phyloP scores from a whole-genome alignment of 257 asterid genomes.

The Fraxinus americana region DNA sequence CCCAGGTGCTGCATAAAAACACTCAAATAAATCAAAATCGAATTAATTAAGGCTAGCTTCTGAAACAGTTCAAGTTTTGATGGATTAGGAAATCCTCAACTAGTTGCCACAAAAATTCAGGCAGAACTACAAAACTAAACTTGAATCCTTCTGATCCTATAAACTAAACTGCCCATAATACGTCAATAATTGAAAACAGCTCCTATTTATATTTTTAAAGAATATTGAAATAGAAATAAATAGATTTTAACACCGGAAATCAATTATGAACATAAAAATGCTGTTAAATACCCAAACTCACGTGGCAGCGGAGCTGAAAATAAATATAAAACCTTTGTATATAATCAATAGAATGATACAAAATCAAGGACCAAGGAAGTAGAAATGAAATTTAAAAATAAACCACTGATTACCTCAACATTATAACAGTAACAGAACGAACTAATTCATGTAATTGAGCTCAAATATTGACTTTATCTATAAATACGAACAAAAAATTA shows the following conservation, averaged over 20 bases:
- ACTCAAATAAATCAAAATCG: conserved; percentile 25
- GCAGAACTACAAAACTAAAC: not conserved
- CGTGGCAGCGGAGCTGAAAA: not conserved
- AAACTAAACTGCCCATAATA: not conserved
- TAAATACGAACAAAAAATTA: not conserved
- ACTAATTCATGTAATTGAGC: not conserved
- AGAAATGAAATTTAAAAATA: not conserved
- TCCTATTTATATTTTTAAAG: not conserved
- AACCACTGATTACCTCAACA: not conserved
- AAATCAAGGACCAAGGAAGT: not conserved
- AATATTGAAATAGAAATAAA: not conserved
- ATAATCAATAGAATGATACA: not conserved
- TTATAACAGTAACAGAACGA: not conserved
- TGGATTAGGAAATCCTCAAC: not conserved
- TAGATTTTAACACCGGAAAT: not conserved
- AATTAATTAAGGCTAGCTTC: not conserved
- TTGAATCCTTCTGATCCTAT: conserved; percentile 1
- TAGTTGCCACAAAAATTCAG: not conserved
- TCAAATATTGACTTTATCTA: not conserved
- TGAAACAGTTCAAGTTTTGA: not conserved
- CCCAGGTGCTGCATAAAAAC: conserved; percentile 86
- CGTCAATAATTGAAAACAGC: not conserved
- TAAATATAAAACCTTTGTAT: not conserved
- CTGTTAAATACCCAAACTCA: not conserved
- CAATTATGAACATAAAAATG: not conserved